phyloP scores from a whole-genome alignment of 1,139 yeast species.

The Kluyveromyces sp. region DNA sequence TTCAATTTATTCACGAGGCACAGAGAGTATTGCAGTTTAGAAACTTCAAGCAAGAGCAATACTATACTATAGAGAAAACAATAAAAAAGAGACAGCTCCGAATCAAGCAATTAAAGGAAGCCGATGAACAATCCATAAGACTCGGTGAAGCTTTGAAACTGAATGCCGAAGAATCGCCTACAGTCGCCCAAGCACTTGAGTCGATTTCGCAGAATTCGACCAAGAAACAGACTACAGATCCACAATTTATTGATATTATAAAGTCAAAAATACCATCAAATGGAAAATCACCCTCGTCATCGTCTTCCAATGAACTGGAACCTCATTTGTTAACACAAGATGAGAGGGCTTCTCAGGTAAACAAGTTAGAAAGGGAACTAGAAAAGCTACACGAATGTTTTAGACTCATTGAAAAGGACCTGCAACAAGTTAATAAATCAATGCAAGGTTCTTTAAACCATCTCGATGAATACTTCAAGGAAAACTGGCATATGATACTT shows the following conservation, averaged over 20 bases:
- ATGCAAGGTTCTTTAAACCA: conserved; percentile 21
- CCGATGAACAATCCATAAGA: conserved; percentile 29
- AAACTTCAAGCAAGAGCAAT: conserved; percentile 61
- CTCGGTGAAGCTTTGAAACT: conserved; percentile 27
- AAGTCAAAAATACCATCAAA: neutral
- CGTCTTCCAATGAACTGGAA: conserved; percentile 13
- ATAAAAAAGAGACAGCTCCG: conserved; percentile 28
- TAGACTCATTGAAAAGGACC: conserved; percentile 29
- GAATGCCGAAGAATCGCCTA: conserved; percentile 26
- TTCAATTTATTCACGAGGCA: conserved; percentile 68
- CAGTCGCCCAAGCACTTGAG: conserved; percentile 26
- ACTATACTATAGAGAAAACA: conserved; percentile 39
- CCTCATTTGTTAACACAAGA: conserved; percentile 27
- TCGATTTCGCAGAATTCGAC: neutral
- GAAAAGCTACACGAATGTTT: conserved; percentile 32
- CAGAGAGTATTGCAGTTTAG: conserved; percentile 64
- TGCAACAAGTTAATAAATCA: conserved; percentile 30
- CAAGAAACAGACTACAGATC: conserved; percentile 1
- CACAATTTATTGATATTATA: conserved; percentile 3
- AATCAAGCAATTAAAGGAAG: conserved; percentile 22
- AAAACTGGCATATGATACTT: conserved; percentile 24
- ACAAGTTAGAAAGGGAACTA: conserved; percentile 28
- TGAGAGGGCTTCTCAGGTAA: conserved; percentile 29
- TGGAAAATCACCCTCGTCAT: conserved; percentile 15
- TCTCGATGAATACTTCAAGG: conserved; percentile 19